These are phyloP conservation scores for Knoxdaviesia proteae DNA, from an alignment of 2,329 filamentous ascomycete species.

Conservation along the genomic window DNA sequence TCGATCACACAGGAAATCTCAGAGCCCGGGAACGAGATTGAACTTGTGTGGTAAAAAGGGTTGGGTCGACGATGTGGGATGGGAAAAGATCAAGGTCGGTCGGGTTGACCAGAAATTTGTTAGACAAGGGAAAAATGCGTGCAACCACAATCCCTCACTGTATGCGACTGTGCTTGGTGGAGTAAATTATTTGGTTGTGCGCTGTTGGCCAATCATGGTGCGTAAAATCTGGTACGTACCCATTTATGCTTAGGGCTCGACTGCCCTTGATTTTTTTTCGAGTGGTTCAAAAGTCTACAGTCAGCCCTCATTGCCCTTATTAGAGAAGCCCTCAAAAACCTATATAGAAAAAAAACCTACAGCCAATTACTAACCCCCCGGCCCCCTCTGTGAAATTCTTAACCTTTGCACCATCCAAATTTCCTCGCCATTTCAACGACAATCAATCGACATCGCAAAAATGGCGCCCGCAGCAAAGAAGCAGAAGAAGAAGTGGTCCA, in stretches of 20 bases:
- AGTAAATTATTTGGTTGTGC: constrained; percentile 17
- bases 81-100: constrained; percentile 14
- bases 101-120: too few species aligned
- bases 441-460: constrained; percentile 17
- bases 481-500: constrained; percentile 32
- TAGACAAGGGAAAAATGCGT: too few species aligned
- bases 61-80: constrained; percentile 16
- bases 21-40: constrained; percentile 1
- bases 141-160: too few species aligned
- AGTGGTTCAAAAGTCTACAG: background rate
- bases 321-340: background rate
- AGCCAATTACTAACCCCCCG: constrained; percentile 5
- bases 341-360: background rate
- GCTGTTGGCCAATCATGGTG: constrained; percentile 15
- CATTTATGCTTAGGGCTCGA: constrained; percentile 18
- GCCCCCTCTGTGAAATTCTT: constrained; percentile 4
- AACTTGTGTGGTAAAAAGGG: constrained; percentile 7
- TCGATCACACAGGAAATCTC: too few species aligned
- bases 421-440: constrained; percentile 12
- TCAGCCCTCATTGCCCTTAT: constrained; percentile 6
- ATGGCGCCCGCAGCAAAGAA: constrained; percentile 28
- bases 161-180: background rate
- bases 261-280: constrained; percentile 13
- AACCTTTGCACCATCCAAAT: constrained; percentile 6
- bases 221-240: constrained; percentile 11